phyloP scores from a whole-genome alignment of 202 grass and related monocot species.

The Carex sylvatica region DNA sequence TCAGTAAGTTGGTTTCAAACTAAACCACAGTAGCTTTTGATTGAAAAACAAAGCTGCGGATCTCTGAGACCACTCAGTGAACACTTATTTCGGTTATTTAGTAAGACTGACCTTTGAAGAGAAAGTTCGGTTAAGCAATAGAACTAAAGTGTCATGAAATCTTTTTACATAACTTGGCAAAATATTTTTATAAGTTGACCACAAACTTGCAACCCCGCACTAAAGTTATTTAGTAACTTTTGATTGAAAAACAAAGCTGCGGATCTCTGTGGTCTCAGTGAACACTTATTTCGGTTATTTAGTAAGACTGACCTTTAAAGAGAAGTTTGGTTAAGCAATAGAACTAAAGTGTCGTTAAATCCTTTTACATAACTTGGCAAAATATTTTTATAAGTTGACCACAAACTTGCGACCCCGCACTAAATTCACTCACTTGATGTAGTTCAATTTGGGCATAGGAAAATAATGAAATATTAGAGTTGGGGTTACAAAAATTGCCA shows the following conservation, averaged over 20 bases:
- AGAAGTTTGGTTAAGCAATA: not conserved
- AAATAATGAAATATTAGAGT: constrained; percentile 2
- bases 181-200: not conserved
- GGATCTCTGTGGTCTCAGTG: not conserved
- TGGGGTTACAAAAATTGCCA: not conserved
- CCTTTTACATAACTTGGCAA: constrained; percentile 2
- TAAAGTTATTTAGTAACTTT: too few species aligned
- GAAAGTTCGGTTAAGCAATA: not conserved
- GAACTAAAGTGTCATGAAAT: not conserved
- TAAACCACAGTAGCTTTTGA: not conserved
- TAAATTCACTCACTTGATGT: constrained; percentile 11
- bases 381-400: not conserved
- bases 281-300: constrained; percentile 11
- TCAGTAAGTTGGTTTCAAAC: constrained; percentile 54
- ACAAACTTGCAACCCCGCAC: not conserved
- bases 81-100: constrained; percentile 14
- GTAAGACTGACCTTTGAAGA: not conserved
- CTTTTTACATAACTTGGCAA: constrained; percentile 2
- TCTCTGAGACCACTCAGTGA: not conserved
- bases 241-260: not conserved
- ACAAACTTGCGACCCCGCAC: not conserved
- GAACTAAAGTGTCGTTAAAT: not conserved
- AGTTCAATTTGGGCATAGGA: not conserved
- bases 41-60: not conserved
- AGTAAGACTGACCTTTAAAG: not conserved